Percentiles rank a stretch among this genome's conserved stretches.
phyloP scores from a whole-genome alignment of 2,329 filamentous ascomycete species.

The Cercospora citrullina region DNA sequence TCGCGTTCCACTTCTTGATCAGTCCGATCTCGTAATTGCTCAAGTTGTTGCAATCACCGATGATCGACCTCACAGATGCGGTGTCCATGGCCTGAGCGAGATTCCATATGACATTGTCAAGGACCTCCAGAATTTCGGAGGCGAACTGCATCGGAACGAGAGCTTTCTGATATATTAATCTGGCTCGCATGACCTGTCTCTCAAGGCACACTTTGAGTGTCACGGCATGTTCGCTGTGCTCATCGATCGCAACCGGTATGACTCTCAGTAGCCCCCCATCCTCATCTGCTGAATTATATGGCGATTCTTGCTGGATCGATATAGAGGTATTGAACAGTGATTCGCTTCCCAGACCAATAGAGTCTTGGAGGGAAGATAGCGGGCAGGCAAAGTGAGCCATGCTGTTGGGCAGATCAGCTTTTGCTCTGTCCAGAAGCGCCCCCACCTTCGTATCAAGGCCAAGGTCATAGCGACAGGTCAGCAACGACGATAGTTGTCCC shows the following conservation, averaged over 20 bases:
- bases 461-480: not conserved
- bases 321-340: not conserved
- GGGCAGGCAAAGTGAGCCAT: not conserved
- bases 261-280: not conserved
- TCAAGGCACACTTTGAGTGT: not conserved
- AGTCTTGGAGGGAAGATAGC: not conserved
- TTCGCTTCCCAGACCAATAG: not conserved
- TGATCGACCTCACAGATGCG: not conserved
- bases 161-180: not conserved
- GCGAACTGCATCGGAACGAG: not conserved
- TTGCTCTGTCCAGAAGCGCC: not conserved
- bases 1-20: not conserved
- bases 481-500: not conserved
- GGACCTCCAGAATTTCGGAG: not conserved
- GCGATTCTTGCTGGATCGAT: not conserved
- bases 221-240: not conserved
- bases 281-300: not conserved
- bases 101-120: not conserved
- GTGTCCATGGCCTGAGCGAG: not conserved
- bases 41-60: not conserved
- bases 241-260: not conserved
- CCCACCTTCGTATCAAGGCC: not conserved
- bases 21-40: not conserved
- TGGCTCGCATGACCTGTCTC: not conserved
- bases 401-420: not conserved